These are phyloP conservation scores for Globisporangium radiosum DNA, from an alignment of 352 stramenopile genomes.

Conservation along the genomic window DNA sequence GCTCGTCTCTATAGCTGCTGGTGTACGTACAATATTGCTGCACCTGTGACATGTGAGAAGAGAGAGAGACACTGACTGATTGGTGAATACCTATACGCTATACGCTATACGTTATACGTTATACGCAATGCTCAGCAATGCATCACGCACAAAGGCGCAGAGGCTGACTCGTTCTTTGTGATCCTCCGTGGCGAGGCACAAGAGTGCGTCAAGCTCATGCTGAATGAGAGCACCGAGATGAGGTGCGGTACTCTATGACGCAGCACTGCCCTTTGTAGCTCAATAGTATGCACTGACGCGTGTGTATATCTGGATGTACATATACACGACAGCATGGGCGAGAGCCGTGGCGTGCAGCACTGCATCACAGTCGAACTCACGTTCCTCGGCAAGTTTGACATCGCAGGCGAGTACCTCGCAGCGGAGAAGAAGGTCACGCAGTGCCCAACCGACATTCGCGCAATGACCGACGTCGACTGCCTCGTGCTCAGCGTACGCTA, in stretches of 20 bases:
- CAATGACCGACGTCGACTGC: slow-evolving; percentile 60
- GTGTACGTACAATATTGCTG: slow-evolving; percentile 17
- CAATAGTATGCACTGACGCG: too few species aligned
- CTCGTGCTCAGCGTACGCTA: slow-evolving; percentile 62
- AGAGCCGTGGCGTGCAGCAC: slow-evolving; percentile 53
- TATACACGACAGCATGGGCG: slow-evolving; percentile 27
- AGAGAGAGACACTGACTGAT: too few species aligned
- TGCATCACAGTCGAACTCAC: slow-evolving; percentile 72
- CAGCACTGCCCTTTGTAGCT: too few species aligned
- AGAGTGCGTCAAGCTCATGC: slow-evolving; percentile 56
- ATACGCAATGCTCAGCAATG: slow-evolving; percentile 48
- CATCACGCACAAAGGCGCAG: slow-evolving; percentile 59
- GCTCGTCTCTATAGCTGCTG: slow-evolving; percentile 46
- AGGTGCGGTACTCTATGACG: slow-evolving; percentile 17
- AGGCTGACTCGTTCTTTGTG: slow-evolving; percentile 76
- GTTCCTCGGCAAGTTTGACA: slow-evolving; percentile 73
- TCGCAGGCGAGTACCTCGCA: slow-evolving; percentile 73
- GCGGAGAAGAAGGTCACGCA: slow-evolving; percentile 60
- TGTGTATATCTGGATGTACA: too few species aligned
- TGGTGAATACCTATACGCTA: too few species aligned
- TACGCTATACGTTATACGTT: too few species aligned
- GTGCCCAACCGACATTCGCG: slow-evolving; percentile 68
- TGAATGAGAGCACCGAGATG: slow-evolving; percentile 54
- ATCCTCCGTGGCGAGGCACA: slow-evolving; percentile 66
- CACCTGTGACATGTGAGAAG: neutral